Conservation (phyloP, 805 yeast species). For the Tetrapisispora arboricola region DNA sequence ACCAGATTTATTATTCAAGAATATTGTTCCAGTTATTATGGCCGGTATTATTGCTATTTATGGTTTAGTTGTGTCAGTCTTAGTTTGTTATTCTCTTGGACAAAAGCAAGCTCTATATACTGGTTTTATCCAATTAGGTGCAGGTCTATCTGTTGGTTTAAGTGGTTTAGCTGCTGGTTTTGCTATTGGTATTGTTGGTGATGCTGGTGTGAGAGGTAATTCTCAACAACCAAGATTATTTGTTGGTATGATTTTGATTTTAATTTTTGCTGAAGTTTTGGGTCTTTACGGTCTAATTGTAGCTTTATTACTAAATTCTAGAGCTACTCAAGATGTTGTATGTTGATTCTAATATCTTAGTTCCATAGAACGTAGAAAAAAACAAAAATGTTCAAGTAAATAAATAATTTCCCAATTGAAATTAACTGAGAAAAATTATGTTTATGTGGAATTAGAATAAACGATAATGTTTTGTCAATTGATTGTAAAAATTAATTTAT, state of each 20-base stretch:
- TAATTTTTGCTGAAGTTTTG: conserved; percentile 97
- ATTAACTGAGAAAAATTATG: no score
- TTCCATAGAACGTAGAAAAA: no score
- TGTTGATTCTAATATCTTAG: conserved; percentile 39
- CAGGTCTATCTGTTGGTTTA: conserved; percentile 94
- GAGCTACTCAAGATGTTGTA: conserved; percentile 86
- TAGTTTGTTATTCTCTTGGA: conserved; percentile 79
- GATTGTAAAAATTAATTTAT: not conserved
- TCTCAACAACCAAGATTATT: conserved; percentile 97
- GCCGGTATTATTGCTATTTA: conserved; percentile 99
- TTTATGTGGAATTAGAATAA: no score
- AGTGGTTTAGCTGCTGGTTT: conserved; percentile 98
- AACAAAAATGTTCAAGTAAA: no score
- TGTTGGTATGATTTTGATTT: conserved; percentile 96
- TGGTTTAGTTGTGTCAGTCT: conserved; percentile 92
- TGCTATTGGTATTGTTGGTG: conserved; percentile 99
- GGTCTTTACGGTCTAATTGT: conserved; percentile 98
- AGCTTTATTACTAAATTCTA: conserved; percentile 92
- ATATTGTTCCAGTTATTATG: conserved; percentile 96
- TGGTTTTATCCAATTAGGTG: conserved; percentile 96
- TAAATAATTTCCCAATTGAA: no score
- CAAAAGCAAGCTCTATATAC: conserved; percentile 91
- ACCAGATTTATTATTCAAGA: conserved; percentile 90
- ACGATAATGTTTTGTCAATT: not conserved
- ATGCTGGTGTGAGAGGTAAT: conserved; percentile 97